Conservation (phyloP, 2,329 filamentous ascomycete species). For the Stagonosporopsis chrysanthemi region DNA sequence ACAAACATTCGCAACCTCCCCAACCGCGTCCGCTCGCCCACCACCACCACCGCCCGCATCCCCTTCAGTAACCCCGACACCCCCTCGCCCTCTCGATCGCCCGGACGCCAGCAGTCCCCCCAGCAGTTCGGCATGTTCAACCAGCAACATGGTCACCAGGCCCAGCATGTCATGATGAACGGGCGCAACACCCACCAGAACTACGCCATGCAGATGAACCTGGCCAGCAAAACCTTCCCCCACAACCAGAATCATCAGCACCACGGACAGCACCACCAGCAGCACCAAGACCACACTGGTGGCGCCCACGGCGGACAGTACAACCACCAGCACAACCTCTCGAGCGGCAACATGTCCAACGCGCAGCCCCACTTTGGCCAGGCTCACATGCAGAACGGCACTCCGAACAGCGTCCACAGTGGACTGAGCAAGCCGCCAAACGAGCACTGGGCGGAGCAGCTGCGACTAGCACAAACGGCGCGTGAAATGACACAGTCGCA, state of each 20-base stretch:
- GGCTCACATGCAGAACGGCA: slow-evolving; percentile 67
- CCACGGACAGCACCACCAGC: slow-evolving; percentile 65
- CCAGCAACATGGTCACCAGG: slow-evolving; percentile 68
- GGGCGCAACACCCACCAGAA: slow-evolving; percentile 68
- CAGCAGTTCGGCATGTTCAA: slow-evolving; percentile 73
- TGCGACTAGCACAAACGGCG: slow-evolving; percentile 79
- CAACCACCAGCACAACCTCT: slow-evolving; percentile 69
- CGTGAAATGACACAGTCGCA: slow-evolving; percentile 72
- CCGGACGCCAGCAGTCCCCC: slow-evolving; percentile 58
- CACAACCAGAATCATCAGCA: slow-evolving; percentile 61
- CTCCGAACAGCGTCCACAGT: slow-evolving; percentile 62
- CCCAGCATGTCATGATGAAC: slow-evolving; percentile 79
- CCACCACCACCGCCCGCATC: slow-evolving; percentile 53
- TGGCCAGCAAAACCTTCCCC: slow-evolving; percentile 73
- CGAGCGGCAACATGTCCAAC: slow-evolving; percentile 68
- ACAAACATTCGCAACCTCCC: slow-evolving; percentile 57
- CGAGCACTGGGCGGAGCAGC: slow-evolving; percentile 86
- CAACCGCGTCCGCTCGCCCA: slow-evolving; percentile 58
- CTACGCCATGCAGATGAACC: slow-evolving; percentile 61
- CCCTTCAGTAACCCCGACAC: slow-evolving; percentile 58
- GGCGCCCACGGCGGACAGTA: slow-evolving; percentile 62
- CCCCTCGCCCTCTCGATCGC: slow-evolving; percentile 65
- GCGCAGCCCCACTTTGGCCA: slow-evolving; percentile 69
- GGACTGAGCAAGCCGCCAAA: slow-evolving; percentile 65
- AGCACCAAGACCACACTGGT: slow-evolving; percentile 63